Evolutionary conservation across 1,284 basidiomycete species (phyloP), one percentile per base, ranked within the genome.

Genomic region (Stygiomarasmius scandens): DNA sequence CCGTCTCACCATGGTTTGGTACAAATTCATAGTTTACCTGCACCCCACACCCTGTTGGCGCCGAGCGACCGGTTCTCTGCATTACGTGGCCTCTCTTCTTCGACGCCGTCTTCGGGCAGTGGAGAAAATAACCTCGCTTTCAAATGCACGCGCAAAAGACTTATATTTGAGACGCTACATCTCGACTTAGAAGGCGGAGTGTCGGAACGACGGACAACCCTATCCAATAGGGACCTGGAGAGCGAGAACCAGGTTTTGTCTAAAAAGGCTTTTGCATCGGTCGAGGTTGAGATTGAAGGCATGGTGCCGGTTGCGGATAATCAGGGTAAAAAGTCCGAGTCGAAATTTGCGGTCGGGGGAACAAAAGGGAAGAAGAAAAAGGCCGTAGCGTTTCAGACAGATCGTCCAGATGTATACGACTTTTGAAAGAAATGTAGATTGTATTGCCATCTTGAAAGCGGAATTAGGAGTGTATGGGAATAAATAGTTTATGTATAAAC

Each of bases 71-170:
- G 82, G 66, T 86, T 84, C 62, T 96, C 90, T 19, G 80, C 81
- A 3, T 77, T 96, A 46, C 87, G 92, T 16, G 93, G 92, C 10
- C 74, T 93, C 46, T 80, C 76, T 36, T 79, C 79, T 1, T 78
- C 83, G 49, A 82, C 77, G 77, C 77, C 24, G 73, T 68, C 69
- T 8, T 77, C 76, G 22, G 84, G 84, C 1, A 81, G 82, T 20
- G 91, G 93, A 14, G 95, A 98, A 72, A 98, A 98, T 73, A 98
- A 98, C 66, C 81, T 99, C 16, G 95, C 92, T 5, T 99, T 98
- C 82, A 93, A 90, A 70, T 92, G 95, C 65, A 96, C 90, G 67
- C 80, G 96, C 60, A 95, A 93, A 69, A 76, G 92, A 38, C 78
- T 98, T 50, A 79, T 96, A 22, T 85, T 98, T 63, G 96, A 98